Percentiles rank a stretch among this genome's conserved stretches.
These are phyloP conservation scores for Myxozyma kluyveri DNA, from an alignment of 805 yeast species.

Conservation along the genomic window DNA sequence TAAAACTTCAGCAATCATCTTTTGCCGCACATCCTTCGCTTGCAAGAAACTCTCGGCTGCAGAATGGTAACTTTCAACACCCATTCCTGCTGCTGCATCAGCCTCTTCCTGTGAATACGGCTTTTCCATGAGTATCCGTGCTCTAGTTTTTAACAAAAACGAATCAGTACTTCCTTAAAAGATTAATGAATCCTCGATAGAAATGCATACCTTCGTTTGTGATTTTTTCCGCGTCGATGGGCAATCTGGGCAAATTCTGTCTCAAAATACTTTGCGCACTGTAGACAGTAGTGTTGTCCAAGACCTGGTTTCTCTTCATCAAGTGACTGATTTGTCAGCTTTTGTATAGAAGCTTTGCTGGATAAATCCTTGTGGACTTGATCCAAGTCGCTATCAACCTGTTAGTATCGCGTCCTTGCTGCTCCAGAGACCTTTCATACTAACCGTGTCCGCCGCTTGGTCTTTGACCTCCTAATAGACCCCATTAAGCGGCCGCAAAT, in stretches of 20 bases:
- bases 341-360: constrained; percentile 57
- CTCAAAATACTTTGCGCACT: constrained; percentile 90
- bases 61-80: constrained; percentile 61
- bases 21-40: constrained; percentile 52
- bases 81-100: constrained; percentile 84
- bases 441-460: constrained; percentile 32
- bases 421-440: background rate
- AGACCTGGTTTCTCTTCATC: constrained; percentile 60
- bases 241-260: constrained; percentile 66
- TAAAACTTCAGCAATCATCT: constrained; percentile 32
- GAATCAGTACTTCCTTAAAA: background rate
- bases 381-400: constrained; percentile 65
- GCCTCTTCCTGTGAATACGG: constrained; percentile 89
- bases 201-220: constrained; percentile 55
- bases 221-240: constrained; percentile 74
- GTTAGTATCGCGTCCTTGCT: background rate
- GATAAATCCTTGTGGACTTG: constrained; percentile 72
- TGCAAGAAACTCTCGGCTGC: constrained; percentile 52
- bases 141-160: constrained; percentile 40
- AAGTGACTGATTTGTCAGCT: constrained; percentile 68
- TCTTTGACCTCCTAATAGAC: constrained; percentile 28
- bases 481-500: constrained; percentile 26
- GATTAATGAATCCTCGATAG: background rate
- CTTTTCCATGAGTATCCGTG: constrained; percentile 66
- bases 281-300: constrained; percentile 91